Base-by-base conservation (phyloP, 192 early-diverging fungal species). In the Backusella westeae region DNA sequence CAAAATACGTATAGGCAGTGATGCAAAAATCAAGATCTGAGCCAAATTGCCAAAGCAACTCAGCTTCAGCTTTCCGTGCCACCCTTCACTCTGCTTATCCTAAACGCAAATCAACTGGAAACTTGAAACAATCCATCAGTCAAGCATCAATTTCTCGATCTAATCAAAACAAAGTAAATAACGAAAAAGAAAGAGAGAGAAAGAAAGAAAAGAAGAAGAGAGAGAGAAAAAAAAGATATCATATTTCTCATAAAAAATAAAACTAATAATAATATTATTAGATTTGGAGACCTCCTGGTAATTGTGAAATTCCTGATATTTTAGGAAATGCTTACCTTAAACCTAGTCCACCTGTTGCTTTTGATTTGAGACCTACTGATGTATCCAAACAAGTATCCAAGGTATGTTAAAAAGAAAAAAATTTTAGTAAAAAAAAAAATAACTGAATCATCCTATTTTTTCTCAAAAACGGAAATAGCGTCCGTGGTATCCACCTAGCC, bases 401-500 rank as follows among this genome's bases (percentile, higher is more conserved):
- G 72, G 77, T 79, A 74, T 71, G 21, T 35, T 32, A 32, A 26
- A 44, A 72, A n/a, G 10, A 3, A 39, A 10, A 44, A 44, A 14
- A 1, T 35, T 32, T 7, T 29, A 34, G 26, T 26, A 15, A 44
- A 72, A 29, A 72, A 29, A 44, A 72, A 29, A 72, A 73, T 34
- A 32, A 73, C 34, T 53, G 26, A 32, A 34, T 73, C 23, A 26
- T 36, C 49, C 32, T 59, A 56, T 59, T 29, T 36, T 59, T 29
- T n/a, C 35, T 73, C 46, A 56, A 74, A 63, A 39, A 49, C 53
- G 26, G 17, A 35, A 49, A 52, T 69, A 79, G 78, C 76, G 76
- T 52, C 80, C 80, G 35, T 81, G 80, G 80, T 74, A 78, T 29
- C 80, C 80, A 39, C 80, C 80, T 71, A 81, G 77, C 41, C 80